Conservation (phyloP, 164 flowering plant genomes). For the Taxillus chinensis region DNA sequence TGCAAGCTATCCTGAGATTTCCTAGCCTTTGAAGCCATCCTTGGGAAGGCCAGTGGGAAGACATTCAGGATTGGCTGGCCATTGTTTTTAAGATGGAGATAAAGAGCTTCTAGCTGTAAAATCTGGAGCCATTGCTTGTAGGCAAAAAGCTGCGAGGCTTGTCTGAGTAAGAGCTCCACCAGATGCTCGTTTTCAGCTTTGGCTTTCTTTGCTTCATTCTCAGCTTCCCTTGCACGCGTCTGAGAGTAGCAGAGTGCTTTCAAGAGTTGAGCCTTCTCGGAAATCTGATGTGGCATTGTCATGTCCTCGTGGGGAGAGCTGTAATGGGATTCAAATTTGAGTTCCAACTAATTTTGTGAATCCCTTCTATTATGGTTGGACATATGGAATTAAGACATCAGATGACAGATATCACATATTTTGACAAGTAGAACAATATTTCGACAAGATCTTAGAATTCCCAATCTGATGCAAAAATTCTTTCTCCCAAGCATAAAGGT, state of each 20-base stretch:
- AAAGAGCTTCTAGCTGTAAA: constrained; percentile 46
- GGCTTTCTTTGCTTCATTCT: constrained; percentile 66
- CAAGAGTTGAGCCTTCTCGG: constrained; percentile 50
- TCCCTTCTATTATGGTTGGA: too few species aligned
- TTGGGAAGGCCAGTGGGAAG: constrained; percentile 22
- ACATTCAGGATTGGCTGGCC: constrained; percentile 19
- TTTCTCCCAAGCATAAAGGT: too few species aligned
- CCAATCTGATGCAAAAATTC: too few species aligned
- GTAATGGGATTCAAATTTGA: background rate
- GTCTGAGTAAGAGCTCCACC: constrained; percentile 66
- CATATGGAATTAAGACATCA: too few species aligned
- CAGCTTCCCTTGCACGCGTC: constrained; percentile 94
- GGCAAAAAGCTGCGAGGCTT: constrained; percentile 85
- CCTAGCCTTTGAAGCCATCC: constrained; percentile 18
- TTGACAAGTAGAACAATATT: too few species aligned
- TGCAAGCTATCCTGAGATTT: constrained; percentile 16
- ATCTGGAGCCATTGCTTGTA: constrained; percentile 74
- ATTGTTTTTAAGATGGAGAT: constrained; percentile 31
- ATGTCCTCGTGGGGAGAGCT: background rate
- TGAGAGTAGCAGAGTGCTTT: constrained; percentile 91
- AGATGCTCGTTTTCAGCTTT: constrained; percentile 71
- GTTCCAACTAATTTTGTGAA: too few species aligned
- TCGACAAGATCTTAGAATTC: too few species aligned
- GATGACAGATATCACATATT: too few species aligned
- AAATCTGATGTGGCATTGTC: background rate